Evolutionary conservation across 208 protist species (phyloP).

Genomic region (Trypanosomatidae sp.): DNA sequence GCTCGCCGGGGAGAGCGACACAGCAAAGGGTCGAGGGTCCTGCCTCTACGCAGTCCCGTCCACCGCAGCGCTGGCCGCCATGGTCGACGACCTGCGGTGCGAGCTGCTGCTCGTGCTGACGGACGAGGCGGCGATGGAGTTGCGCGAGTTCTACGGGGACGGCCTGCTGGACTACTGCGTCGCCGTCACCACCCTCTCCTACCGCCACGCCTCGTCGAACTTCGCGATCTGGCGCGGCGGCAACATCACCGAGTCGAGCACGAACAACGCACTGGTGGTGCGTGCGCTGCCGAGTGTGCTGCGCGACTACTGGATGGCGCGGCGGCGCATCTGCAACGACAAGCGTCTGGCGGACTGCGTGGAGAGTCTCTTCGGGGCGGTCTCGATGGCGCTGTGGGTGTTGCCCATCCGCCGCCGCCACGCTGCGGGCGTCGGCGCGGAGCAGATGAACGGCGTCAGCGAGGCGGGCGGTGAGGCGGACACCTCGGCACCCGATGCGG

Average conservation of each 20-base stretch:
- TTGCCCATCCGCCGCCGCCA: constrained; percentile 25
- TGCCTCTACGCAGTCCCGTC: too few relatives aligned
- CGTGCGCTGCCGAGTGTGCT: constrained; percentile 27
- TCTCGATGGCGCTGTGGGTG: constrained; percentile 51
- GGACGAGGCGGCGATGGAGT: constrained; percentile 30
- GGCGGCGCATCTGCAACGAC: constrained; percentile 25
- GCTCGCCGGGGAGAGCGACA: too few relatives aligned
- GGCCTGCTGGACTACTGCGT: constrained; percentile 45
- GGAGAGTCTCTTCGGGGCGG: constrained; percentile 51
- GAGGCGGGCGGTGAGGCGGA: too few relatives aligned
- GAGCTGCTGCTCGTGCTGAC: constrained; percentile 34
- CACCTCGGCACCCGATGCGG: constrained; percentile 14
- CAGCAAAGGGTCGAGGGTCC: too few relatives aligned
- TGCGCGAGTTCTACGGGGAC: constrained; percentile 52
- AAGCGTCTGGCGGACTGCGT: constrained; percentile 52
- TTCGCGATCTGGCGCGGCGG: constrained; percentile 23
- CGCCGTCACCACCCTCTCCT: constrained; percentile 14
- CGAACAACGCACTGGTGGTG: constrained; percentile 25
- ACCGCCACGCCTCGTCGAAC: constrained; percentile 16
- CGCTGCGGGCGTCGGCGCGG: too few relatives aligned
- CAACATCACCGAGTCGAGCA: constrained; percentile 21
- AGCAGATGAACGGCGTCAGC: neutral
- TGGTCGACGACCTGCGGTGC: constrained; percentile 17
- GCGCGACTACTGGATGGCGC: constrained; percentile 22
- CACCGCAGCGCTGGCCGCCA: too few relatives aligned